phyloP scores from a whole-genome alignment of 2,329 filamentous ascomycete species.

The Phialocephala sp. region DNA sequence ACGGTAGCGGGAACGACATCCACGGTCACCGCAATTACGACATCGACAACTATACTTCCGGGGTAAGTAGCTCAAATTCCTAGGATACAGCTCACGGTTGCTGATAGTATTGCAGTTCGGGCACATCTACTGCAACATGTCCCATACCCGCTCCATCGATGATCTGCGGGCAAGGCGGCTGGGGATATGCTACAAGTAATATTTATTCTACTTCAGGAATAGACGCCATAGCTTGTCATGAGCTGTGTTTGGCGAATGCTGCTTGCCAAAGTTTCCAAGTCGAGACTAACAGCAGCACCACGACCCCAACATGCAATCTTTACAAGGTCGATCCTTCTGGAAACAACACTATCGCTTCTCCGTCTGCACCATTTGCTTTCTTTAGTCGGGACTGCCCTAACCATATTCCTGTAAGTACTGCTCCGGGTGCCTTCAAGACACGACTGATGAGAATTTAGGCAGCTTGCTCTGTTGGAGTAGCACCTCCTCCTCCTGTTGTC shows the following conservation, averaged over 20 bases:
- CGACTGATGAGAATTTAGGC: background rate
- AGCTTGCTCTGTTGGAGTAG: background rate
- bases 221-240: slow-evolving; percentile 24
- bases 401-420: slow-evolving; percentile 21
- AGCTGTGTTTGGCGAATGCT: slow-evolving; percentile 27
- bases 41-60: background rate
- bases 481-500: background rate
- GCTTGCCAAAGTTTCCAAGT: slow-evolving; percentile 29
- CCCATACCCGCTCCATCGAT: slow-evolving; percentile 20
- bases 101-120: background rate
- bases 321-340: slow-evolving; percentile 20
- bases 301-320: slow-evolving; percentile 25
- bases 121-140: slow-evolving; percentile 19
- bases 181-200: slow-evolving; percentile 31
- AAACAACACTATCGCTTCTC: slow-evolving; percentile 20
- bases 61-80: background rate
- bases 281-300: slow-evolving; percentile 17
- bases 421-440: background rate
- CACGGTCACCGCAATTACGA: slow-evolving; percentile 15
- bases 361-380: slow-evolving; percentile 26
- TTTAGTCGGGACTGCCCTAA: slow-evolving; percentile 27
- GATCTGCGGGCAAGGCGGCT: slow-evolving; percentile 26
- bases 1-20: slow-evolving; percentile 2
- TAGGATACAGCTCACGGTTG: background rate
- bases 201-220: slow-evolving; percentile 23